Percentiles rank a stretch among this genome's conserved stretches.
phyloP scores from a whole-genome alignment of 31 red algal species.

The Asparagopsis taxiformis region DNA sequence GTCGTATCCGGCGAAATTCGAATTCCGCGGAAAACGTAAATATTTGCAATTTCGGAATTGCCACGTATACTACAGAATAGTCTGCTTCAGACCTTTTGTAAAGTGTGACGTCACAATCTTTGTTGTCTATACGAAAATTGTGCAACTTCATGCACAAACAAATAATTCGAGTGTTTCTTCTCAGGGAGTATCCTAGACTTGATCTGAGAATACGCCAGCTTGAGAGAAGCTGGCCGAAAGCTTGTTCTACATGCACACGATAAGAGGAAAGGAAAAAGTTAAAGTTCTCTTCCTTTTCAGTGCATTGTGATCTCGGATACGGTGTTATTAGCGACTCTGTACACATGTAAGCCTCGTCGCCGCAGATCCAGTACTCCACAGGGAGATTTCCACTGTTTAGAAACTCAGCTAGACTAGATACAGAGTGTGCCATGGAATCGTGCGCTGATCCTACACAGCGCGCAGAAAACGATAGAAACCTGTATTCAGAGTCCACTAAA shows the following conservation, averaged over 20 bases:
- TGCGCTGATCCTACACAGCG: constrained; percentile 3
- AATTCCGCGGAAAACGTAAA: no score
- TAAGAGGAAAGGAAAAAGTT: constrained; percentile 5
- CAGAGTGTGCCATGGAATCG: constrained; percentile 8
- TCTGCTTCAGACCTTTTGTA: no score
- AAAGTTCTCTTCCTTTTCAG: constrained; percentile 2
- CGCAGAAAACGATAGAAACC: neutral
- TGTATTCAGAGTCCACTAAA: neutral
- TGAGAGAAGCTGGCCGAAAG: neutral
- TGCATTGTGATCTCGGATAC: neutral
- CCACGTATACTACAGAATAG: no score
- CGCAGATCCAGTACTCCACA: neutral
- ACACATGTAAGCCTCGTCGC: constrained; percentile 14
- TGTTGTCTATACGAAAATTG: neutral
- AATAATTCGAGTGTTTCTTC: neutral
- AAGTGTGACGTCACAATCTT: no score
- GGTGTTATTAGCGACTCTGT: constrained; percentile 8
- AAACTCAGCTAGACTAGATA: neutral
- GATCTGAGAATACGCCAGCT: neutral
- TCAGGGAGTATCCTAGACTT: neutral
- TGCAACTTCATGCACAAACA: neutral
- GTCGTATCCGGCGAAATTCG: no score
- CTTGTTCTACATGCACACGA: constrained; percentile 6
- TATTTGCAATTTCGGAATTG: no score
- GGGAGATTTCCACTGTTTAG: neutral